Evolutionary conservation across 1,284 basidiomycete species (phyloP).

Genomic region (Gastroboletus turbinatus): DNA sequence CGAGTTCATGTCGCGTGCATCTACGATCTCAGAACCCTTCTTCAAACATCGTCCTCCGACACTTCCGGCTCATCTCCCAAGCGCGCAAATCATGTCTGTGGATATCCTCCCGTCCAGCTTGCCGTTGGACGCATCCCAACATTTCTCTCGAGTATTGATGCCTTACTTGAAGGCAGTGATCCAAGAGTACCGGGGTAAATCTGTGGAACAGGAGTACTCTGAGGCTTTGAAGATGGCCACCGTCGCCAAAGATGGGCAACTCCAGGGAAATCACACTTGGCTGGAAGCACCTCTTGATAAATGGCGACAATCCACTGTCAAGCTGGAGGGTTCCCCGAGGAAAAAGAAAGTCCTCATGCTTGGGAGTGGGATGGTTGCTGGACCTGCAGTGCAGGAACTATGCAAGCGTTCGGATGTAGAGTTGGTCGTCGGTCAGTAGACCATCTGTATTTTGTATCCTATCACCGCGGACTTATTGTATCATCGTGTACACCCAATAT

Average conservation of each 20-base stretch:
- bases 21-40: slow-evolving; percentile 77
- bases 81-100: slow-evolving; percentile 78
- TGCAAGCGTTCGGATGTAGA: slow-evolving; percentile 57
- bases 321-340: slow-evolving; percentile 6
- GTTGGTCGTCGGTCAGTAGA: slow-evolving; percentile 70
- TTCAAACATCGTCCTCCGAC: slow-evolving; percentile 51
- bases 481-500: slow-evolving; percentile 4
- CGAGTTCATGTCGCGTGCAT: slow-evolving; percentile 73
- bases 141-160: slow-evolving; percentile 67
- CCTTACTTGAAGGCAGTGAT: slow-evolving; percentile 72
- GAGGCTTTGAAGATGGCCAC: slow-evolving; percentile 66
- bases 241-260: slow-evolving; percentile 60
- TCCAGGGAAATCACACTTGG: slow-evolving; percentile 59
- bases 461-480: slow-evolving; percentile 13
- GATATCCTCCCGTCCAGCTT: slow-evolving; percentile 88
- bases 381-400: slow-evolving; percentile 79
- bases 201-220: slow-evolving; percentile 24
- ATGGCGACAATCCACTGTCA: slow-evolving; percentile 34
- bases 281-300: slow-evolving; percentile 52
- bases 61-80: slow-evolving; percentile 47
- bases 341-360: slow-evolving; percentile 80
- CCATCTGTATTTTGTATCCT: slow-evolving; percentile 4
- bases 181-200: slow-evolving; percentile 34
- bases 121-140: slow-evolving; percentile 74
- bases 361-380: slow-evolving; percentile 91